These are phyloP conservation scores for Cyclotella choctawhatcheeana DNA, from an alignment of 108 stramenopile genomes.

Conservation along the genomic window DNA sequence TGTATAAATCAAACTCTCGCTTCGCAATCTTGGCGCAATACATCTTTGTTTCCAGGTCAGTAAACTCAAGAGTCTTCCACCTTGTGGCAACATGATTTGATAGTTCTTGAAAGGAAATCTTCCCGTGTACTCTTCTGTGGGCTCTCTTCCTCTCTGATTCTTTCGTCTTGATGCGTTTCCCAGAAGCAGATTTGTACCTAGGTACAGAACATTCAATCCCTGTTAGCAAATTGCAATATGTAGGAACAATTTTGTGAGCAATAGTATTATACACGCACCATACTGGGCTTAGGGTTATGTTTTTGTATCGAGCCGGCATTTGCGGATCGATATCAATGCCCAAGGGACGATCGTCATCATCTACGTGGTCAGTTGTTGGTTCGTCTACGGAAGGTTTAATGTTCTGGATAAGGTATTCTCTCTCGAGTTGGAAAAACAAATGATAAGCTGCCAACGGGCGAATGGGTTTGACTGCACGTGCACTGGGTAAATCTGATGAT, in stretches of 20 bases:
- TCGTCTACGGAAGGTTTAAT: background rate
- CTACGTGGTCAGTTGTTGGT: too few species aligned
- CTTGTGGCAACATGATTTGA: slow-evolving; percentile 8
- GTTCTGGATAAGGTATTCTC: background rate
- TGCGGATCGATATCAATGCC: background rate
- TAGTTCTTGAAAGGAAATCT: slow-evolving; percentile 28
- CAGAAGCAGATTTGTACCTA: slow-evolving; percentile 3
- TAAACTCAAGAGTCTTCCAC: slow-evolving; percentile 14
- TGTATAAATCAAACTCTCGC: slow-evolving; percentile 5
- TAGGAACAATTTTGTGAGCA: too few species aligned
- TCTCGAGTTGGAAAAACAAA: background rate
- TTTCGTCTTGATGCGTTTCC: background rate
- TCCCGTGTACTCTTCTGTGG: slow-evolving; percentile 29
- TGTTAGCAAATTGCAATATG: too few species aligned
- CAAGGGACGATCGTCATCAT: background rate
- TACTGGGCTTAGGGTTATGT: background rate
- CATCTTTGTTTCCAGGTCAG: background rate
- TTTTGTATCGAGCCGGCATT: background rate
- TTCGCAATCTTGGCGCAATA: slow-evolving; percentile 12
- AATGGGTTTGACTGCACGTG: too few species aligned
- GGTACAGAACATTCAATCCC: too few species aligned
- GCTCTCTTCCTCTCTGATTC: background rate
- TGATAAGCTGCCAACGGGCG: background rate
- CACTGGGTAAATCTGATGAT: too few species aligned
- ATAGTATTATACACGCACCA: too few species aligned